Conservation (phyloP, 805 yeast species). For the Tetrapisispora namnaoensis region DNA sequence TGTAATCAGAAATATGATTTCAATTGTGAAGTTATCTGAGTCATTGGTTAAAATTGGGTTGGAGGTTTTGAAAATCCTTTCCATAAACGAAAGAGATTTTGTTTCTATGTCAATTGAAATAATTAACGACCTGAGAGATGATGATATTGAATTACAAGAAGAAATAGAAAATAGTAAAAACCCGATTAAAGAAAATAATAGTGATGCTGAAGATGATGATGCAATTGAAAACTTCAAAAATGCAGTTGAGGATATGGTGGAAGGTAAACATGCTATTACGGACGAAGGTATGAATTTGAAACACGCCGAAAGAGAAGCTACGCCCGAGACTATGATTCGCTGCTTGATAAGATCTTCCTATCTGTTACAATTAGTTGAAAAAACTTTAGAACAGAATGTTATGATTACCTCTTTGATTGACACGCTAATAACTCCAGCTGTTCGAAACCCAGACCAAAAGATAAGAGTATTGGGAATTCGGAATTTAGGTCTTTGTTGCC, state of each 20-base stretch:
- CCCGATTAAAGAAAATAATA: slow-evolving; percentile 5
- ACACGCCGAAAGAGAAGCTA: slow-evolving; percentile 28
- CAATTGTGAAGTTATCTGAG: slow-evolving; percentile 48
- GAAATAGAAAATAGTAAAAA: slow-evolving; percentile 13
- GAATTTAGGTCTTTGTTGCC: slow-evolving; percentile 72
- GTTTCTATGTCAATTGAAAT: slow-evolving; percentile 77
- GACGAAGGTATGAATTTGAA: slow-evolving; percentile 13
- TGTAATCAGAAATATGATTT: slow-evolving; percentile 47
- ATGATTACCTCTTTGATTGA: slow-evolving; percentile 62
- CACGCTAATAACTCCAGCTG: slow-evolving; percentile 71
- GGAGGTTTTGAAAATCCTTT: slow-evolving; percentile 56
- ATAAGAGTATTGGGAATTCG: slow-evolving; percentile 57
- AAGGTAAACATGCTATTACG: slow-evolving; percentile 15
- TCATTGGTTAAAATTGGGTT: slow-evolving; percentile 45
- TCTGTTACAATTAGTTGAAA: slow-evolving; percentile 56
- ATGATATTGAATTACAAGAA: slow-evolving; percentile 36
- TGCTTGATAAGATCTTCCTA: slow-evolving; percentile 62
- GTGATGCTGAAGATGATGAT: slow-evolving; percentile 11
- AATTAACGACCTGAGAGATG: slow-evolving; percentile 74
- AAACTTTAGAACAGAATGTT: slow-evolving; percentile 53
- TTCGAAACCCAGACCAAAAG: slow-evolving; percentile 45
- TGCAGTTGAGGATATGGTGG: slow-evolving; percentile 33
- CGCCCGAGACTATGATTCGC: slow-evolving; percentile 41
- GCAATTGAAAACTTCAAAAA: slow-evolving; percentile 39
- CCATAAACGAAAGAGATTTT: slow-evolving; percentile 77